A percentile compares a stretch with the other conserved stretches of the same genome.
Conservation (phyloP, 805 yeast genomes). For the Yamadazyma ubonensis region DNA sequence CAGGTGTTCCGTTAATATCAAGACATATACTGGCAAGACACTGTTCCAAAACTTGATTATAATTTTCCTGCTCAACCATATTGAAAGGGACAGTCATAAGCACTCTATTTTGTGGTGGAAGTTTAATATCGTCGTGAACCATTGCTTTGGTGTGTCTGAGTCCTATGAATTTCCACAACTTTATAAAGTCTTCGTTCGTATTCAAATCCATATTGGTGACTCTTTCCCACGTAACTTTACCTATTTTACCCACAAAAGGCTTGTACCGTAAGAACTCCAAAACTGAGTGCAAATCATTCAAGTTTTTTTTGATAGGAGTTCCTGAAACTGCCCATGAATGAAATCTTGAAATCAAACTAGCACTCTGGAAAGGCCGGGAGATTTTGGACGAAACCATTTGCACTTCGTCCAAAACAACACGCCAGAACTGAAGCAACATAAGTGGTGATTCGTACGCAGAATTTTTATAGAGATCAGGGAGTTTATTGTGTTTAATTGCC, state of each 20-base stretch:
- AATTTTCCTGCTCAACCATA: slow-evolving; percentile 82
- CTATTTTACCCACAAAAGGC: slow-evolving; percentile 58
- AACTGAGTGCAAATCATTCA: slow-evolving; percentile 69
- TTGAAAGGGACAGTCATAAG: slow-evolving; percentile 73
- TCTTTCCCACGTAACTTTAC: slow-evolving; percentile 41
- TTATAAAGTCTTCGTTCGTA: slow-evolving; percentile 30
- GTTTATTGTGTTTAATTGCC: slow-evolving; percentile 29
- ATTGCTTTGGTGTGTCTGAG: slow-evolving; percentile 81
- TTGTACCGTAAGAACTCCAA: slow-evolving; percentile 61
- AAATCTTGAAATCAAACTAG: slow-evolving; percentile 72
- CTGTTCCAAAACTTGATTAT: slow-evolving; percentile 59
- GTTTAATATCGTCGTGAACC: slow-evolving; percentile 71
- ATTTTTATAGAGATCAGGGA: slow-evolving; percentile 21
- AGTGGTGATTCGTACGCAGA: slow-evolving; percentile 76
- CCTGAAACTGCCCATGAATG: slow-evolving; percentile 99
- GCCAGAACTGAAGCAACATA: slow-evolving; percentile 79
- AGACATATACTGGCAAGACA: slow-evolving; percentile 59
- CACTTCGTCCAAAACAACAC: slow-evolving; percentile 90
- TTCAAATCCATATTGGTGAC: slow-evolving; percentile 16
- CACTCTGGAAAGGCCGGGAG: slow-evolving; percentile 76
- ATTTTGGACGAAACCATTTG: slow-evolving; percentile 82
- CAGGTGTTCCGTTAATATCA: slow-evolving; percentile 51
- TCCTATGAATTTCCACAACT: slow-evolving; percentile 53
- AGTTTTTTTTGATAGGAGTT: slow-evolving; percentile 73
- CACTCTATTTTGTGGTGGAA: slow-evolving; percentile 77